Conservation (phyloP, 495 filamentous ascomycete genomes). For the Aspergillus cristatus region DNA sequence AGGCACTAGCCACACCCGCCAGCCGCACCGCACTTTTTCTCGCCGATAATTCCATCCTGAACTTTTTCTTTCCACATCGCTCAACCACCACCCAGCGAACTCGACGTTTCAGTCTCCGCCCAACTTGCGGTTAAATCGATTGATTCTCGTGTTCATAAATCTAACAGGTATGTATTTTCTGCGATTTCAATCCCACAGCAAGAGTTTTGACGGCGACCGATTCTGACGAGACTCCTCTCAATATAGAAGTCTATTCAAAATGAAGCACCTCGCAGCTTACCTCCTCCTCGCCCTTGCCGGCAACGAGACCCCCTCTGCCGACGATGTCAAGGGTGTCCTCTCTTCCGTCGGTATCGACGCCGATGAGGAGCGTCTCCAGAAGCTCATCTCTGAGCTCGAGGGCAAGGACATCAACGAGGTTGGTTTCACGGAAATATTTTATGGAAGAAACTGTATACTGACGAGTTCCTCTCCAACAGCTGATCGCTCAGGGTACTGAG, state of each 20-base stretch:
- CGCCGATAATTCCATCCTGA: slow-evolving; percentile 20
- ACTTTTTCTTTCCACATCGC: slow-evolving; percentile 17
- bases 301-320: slow-evolving; percentile 79
- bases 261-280: slow-evolving; percentile 99
- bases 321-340: slow-evolving; percentile 86
- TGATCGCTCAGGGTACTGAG: slow-evolving; percentile 80
- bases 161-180: slow-evolving; percentile 17
- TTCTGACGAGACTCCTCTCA: slow-evolving; percentile 10
- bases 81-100: slow-evolving; percentile 38
- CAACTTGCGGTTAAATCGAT: slow-evolving; percentile 87
- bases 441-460: slow-evolving; percentile 10
- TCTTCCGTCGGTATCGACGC: slow-evolving; percentile 92
- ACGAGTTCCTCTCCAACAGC: slow-evolving; percentile 38
- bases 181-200: background rate
- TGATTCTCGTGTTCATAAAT: slow-evolving; percentile 72
- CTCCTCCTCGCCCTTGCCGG: slow-evolving; percentile 91
- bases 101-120: slow-evolving; percentile 83
- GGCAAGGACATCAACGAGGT: slow-evolving; percentile 98
- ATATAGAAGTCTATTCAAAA: slow-evolving; percentile 49
- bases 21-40: slow-evolving; percentile 38
- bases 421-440: slow-evolving; percentile 15
- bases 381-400: slow-evolving; percentile 82
- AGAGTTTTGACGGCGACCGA: slow-evolving; percentile 4
- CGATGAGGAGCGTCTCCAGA: slow-evolving; percentile 75
- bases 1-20: slow-evolving; percentile 25